Evolutionary conservation across 805 yeast genomes (phyloP), one percentile per base, ranked within the genome.

Genomic region (Candida saitoana): DNA sequence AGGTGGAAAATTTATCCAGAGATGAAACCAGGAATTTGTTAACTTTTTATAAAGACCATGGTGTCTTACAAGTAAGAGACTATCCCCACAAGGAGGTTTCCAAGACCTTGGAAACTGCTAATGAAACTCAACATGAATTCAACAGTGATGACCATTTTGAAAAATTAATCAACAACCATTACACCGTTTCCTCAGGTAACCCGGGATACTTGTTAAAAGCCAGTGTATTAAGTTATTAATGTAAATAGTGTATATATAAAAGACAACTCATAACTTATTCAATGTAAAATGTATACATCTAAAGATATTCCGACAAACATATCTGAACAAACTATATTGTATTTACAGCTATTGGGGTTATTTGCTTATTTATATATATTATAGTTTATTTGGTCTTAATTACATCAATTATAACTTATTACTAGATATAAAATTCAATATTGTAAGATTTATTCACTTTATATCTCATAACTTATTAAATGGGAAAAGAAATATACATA

Each of bases 151-250:
- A 44, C 27, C 62, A 59, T 41, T 59, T 65, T 42, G 67, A 57
- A 47, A 51, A 46, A 37, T 29, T 59, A 16, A 57, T 62, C 34
- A 57, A 65, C 40, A 52, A 52, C 38, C 46, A 61, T 38, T 69
- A 49, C 49, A 53, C 60, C 15, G 54, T 62, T 27, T 60, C 71
- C n/a, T 55, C 65, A 16, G 74, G 74, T 32, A 69, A 67, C 54
- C 73, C 73, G 3, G 64, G 66, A 15, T 51, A 52, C 30, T 54
- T 69, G 44, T 53, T 67, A 42, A 60, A 57, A 52, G 54, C 63
- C 43, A 53, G 60, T 36, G 56, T 56, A 41, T 47, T 66, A 43
- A 50, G 31, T 22, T 32, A 37, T n/a, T n/a, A n/a, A n/a, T n/a
- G n/a, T n/a, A n/a, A n/a, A n/a, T 24, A 8, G 11, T 14, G 39